Percentiles rank a stretch among this genome's conserved stretches.
Conservation (phyloP, 345 rosid genomes). For the Populus alba region DNA sequence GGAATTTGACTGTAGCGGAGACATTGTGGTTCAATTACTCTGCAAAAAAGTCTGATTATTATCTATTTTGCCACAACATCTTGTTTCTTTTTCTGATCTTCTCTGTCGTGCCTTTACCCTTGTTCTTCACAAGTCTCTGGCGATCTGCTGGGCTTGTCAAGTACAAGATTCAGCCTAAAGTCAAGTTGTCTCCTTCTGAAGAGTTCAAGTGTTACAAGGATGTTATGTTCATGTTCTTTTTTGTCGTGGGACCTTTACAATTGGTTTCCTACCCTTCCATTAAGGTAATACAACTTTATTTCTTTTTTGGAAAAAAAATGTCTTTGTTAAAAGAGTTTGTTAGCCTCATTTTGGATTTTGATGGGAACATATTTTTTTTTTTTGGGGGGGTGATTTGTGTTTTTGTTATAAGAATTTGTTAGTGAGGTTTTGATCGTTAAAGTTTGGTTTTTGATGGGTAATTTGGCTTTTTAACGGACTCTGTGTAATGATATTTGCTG, state of each 20-base stretch:
- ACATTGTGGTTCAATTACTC: conserved; percentile 84
- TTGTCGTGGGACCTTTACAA: conserved; percentile 86
- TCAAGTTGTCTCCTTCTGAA: conserved; percentile 49
- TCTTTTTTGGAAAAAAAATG: background rate
- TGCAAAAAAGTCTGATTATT: conserved; percentile 72
- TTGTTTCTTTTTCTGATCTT: conserved; percentile 64
- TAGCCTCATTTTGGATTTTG: background rate
- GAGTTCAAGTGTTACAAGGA: conserved; percentile 72
- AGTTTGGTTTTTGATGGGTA: background rate
- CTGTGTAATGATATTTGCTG: background rate
- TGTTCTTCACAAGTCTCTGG: conserved; percentile 47
- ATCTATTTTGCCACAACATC: conserved; percentile 78
- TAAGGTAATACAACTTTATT: conserved; percentile 39
- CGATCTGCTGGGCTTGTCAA: conserved; percentile 49
- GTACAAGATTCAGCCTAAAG: conserved; percentile 92
- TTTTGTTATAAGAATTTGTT: too few species aligned
- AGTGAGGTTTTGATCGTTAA: background rate
- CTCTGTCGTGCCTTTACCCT: conserved; percentile 71
- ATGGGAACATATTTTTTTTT: background rate
- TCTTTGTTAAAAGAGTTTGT: background rate
- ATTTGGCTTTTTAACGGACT: background rate
- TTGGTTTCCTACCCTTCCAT: conserved; percentile 77
- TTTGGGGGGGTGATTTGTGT: background rate
- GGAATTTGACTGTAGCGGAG: conserved; percentile 70
- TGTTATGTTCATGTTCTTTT: conserved; percentile 66